phyloP scores from a whole-genome alignment of 2,329 filamentous ascomycete species.

The Colletotrichum falcatum region DNA sequence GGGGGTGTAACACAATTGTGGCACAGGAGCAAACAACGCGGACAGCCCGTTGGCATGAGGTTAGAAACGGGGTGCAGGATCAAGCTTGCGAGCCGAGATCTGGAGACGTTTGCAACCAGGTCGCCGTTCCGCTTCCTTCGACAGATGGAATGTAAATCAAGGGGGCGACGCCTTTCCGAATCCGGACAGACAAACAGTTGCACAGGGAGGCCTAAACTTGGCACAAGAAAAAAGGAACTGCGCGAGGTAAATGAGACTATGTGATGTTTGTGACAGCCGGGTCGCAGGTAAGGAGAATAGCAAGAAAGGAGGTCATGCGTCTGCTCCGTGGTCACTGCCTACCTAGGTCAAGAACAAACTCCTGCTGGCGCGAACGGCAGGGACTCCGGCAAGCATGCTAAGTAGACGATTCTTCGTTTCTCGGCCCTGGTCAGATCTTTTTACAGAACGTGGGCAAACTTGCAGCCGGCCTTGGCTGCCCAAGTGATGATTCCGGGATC shows the following conservation, averaged over 20 bases:
- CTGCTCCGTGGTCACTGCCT: not conserved
- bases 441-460: not conserved
- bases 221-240: not conserved
- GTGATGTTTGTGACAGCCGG: not conserved
- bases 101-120: slow-evolving; percentile 12
- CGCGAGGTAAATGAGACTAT: not conserved
- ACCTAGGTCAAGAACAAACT: not conserved
- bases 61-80: not conserved
- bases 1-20: slow-evolving; percentile 16
- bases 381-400: not conserved
- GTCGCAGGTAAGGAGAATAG: not conserved
- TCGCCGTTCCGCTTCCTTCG: not conserved
- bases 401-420: not conserved
- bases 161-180: not conserved
- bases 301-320: not conserved
- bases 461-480: not conserved
- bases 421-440: not conserved
- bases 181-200: slow-evolving; percentile 10
- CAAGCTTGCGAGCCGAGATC: not conserved
- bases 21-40: slow-evolving; percentile 18
- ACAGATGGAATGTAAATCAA: slow-evolving; percentile 1
- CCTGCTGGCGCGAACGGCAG: not conserved
- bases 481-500: not conserved
- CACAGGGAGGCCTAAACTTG: slow-evolving; percentile 12
- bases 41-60: not conserved